A percentile compares a stretch with the other conserved stretches of the same genome.
These are phyloP conservation scores for Pseudozyma sp. DNA, from an alignment of 1,284 basidiomycete genomes.

Conservation along the genomic window DNA sequence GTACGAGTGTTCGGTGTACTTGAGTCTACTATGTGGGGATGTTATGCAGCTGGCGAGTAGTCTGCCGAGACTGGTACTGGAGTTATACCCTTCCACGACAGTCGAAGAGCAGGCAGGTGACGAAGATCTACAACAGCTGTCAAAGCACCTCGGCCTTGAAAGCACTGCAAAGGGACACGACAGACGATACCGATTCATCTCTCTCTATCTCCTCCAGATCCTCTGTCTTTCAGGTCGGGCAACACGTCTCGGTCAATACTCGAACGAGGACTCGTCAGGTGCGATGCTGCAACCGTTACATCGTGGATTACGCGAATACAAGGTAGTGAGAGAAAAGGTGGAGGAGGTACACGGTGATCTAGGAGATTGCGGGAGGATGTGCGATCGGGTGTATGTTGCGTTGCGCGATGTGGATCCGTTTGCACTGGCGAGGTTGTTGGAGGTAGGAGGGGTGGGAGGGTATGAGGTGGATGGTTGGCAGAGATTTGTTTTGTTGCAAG, in stretches of 20 bases:
- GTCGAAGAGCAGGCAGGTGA: not conserved
- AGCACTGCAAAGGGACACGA: not conserved
- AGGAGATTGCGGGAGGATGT: not conserved
- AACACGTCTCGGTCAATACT: constrained; percentile 33
- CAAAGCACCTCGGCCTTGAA: not conserved
- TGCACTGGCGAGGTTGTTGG: constrained; percentile 5
- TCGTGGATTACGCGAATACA: constrained; percentile 21
- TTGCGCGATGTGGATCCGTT: constrained; percentile 26
- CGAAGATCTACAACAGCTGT: not conserved
- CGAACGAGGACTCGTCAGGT: not conserved
- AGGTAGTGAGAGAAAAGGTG: not conserved
- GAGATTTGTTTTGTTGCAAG: constrained; percentile 21
- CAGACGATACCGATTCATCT: constrained; percentile 5
- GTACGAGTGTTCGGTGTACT: constrained; percentile 28
- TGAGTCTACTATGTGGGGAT: constrained; percentile 27
- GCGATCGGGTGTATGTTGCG: constrained; percentile 21
- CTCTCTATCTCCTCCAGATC: constrained; percentile 24
- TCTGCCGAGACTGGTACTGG: constrained; percentile 29
- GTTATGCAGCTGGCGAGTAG: constrained; percentile 25
- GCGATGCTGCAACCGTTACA: not conserved
- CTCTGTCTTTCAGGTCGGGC: constrained; percentile 35
- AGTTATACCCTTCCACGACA: constrained; percentile 16
- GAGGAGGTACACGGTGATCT: not conserved
- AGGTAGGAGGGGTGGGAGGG: not conserved
- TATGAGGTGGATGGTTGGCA: constrained; percentile 34